Evolutionary conservation across 2,329 filamentous ascomycete species (phyloP), one percentile per base, ranked within the genome.

Genomic region (Penicillium sp.): DNA sequence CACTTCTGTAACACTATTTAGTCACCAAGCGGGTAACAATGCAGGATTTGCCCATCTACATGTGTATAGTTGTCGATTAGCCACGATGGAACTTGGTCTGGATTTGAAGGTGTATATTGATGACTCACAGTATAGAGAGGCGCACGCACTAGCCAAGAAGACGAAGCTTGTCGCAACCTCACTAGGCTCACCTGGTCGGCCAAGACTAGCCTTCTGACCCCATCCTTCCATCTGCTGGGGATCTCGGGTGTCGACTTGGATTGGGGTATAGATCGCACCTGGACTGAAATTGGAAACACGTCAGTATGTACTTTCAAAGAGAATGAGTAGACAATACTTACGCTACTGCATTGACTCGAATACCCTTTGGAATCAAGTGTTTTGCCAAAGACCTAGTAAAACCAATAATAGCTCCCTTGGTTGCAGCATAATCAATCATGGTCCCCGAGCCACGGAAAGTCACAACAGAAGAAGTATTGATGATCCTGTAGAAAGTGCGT

Each of bases 401-500:
- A 0, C 74, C 74, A 2, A 74, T 71, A 49, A 82, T 79, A 22
- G 78, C 78, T 6, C 77, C 79, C 58, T 83, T 82, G 6, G 77
- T 81, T 9, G 77, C 66, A 3, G 75, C 69, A 56, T 81, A 82
- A 60, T 82, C 79, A 2, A 81, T 58, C 67, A 80, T 74, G 17
- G 61, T 52, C 0, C 63, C 54, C 3, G 75, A 77, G 1, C 79
- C 78, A 49, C 76, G 70, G 64, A 79, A 81, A 1, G 75, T 72
- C n/a, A 75, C 74, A 0, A 76, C 70, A 0, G 77, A 80, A 1
- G 76, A 73, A 1, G 73, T 75, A 64, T 81, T 82, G 64, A 81
- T 77, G 56, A 82, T 81, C 3, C 72, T 75, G 35, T 29, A 53
- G 9, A 6, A 9, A 15, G 15, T 35, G 37, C 28, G 43, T 22